A percentile compares a stretch with the other conserved stretches of the same genome.
Conservation (phyloP, 257 asterid species). For the Ligustrum vulgare region DNA sequence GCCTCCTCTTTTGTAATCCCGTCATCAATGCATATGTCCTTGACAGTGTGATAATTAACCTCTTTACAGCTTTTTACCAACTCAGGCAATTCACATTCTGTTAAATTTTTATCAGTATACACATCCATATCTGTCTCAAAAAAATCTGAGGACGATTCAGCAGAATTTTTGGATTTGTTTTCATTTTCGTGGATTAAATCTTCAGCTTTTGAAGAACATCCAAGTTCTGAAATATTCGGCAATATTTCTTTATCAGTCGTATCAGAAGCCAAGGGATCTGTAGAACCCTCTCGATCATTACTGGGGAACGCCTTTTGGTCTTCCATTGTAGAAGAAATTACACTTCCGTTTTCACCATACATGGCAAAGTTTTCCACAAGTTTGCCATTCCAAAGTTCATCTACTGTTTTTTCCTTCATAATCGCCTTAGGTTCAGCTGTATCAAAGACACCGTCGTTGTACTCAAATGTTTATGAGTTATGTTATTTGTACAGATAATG, state of each 20-base stretch:
- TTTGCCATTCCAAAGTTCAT: constrained; percentile 32
- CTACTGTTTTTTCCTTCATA: constrained; percentile 44
- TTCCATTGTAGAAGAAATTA: constrained; percentile 25
- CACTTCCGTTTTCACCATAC: constrained; percentile 24
- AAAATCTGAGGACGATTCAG: constrained; percentile 25
- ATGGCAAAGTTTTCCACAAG: not conserved
- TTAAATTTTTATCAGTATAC: constrained; percentile 54
- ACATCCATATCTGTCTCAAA: constrained; percentile 26
- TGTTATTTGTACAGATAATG: too few relatives aligned
- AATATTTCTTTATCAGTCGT: constrained; percentile 18
- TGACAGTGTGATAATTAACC: constrained; percentile 43
- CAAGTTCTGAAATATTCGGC: constrained; percentile 21
- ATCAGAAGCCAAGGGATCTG: constrained; percentile 19
- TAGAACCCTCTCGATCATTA: constrained; percentile 21
- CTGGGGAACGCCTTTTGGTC: constrained; percentile 26
- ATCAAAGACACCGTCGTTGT: constrained; percentile 39
- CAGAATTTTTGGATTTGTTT: constrained; percentile 32
- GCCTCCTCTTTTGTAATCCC: constrained; percentile 46
- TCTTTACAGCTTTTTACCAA: constrained; percentile 55
- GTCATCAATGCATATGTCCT: constrained; percentile 81
- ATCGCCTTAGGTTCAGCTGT: constrained; percentile 40
- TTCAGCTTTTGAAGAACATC: constrained; percentile 21
- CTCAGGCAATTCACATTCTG: constrained; percentile 59
- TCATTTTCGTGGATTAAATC: constrained; percentile 19
- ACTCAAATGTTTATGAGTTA: constrained; percentile 26